Evolutionary conservation across 2,329 filamentous ascomycete genomes (phyloP).

Genomic region (Drechmeria coniospora): DNA sequence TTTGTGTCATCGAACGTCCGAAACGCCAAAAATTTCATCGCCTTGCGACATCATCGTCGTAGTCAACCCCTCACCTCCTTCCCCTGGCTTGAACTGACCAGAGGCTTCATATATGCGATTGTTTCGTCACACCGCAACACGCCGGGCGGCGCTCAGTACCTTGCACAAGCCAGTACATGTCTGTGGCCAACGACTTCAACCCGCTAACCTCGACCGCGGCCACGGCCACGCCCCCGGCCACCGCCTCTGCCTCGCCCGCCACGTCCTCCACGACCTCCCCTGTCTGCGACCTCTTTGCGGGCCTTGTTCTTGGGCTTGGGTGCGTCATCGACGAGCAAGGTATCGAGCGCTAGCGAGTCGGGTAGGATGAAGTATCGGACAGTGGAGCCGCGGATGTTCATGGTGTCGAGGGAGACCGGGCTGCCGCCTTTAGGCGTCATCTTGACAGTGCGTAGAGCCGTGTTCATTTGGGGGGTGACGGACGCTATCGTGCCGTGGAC

Average conservation of each 20-base stretch:
- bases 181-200: too few relatives aligned
- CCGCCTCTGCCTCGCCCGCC: slow-evolving; percentile 37
- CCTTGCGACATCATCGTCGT: slow-evolving; percentile 12
- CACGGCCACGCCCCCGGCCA: slow-evolving; percentile 36
- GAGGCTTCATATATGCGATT: slow-evolving; percentile 1
- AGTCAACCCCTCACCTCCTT: slow-evolving; percentile 3
- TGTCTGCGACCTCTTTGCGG: slow-evolving; percentile 62
- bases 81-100: too few relatives aligned
- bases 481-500: slow-evolving; percentile 93
- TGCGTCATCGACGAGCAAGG: slow-evolving; percentile 86
- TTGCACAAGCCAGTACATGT: not conserved
- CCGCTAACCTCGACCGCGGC: slow-evolving; percentile 17
- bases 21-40: slow-evolving; percentile 19
- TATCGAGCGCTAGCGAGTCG: slow-evolving; percentile 88
- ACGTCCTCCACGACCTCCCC: slow-evolving; percentile 37
- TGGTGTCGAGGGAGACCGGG: slow-evolving; percentile 76
- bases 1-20: slow-evolving; percentile 18
- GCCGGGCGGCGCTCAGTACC: too few relatives aligned
- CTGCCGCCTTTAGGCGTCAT: slow-evolving; percentile 87
- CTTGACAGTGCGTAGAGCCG: slow-evolving; percentile 84
- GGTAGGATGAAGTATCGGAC: slow-evolving; percentile 95
- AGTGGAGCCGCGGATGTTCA: slow-evolving; percentile 91
- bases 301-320: slow-evolving; percentile 99
- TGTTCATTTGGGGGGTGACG: slow-evolving; percentile 98
- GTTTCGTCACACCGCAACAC: too few relatives aligned